Base-by-base conservation (phyloP, 2,329 filamentous ascomycete species). In the Verruconis gallopava region DNA sequence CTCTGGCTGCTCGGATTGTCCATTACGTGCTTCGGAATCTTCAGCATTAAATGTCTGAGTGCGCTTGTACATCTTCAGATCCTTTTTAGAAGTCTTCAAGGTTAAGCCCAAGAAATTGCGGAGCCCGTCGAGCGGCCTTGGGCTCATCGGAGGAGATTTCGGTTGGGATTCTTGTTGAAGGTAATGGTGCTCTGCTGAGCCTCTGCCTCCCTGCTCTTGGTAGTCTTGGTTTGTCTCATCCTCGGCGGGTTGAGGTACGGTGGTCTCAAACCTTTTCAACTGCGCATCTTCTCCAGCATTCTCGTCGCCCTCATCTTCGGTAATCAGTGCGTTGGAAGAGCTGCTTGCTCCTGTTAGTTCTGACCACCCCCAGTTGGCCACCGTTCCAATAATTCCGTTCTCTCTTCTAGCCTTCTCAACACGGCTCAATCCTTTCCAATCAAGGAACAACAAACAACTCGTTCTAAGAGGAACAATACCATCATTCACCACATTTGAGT, bases 401-500 rank as follows among this genome's bases (percentile, higher is more conserved):
- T 93, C 89, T 57, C 91, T 70, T 17, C 89, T 75, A 9, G 91
- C 89, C 61, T 98, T 98, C 50, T 96, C 86, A 1, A 98, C 91
- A 30, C 85, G 80, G 4, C 82, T 89, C 3, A 98, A 67, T 0
- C 91, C 91, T 61, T 88, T 82, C 91, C 91, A 98, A 57, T 98
- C 91, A 1, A 98, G 67, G 54, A 98, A 98, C 4, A 98, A 64
- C n/a, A 98, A 67, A 59, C 89, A 98, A 48, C 89, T 96, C 3
- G 91, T 98, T 17, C 91, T 77, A 22, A 98, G 65, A 2, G 91
- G 91, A 3, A 98, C 91, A 50, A 98, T 95, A 3, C 88, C 89
- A 61, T 96, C 89, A 55, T 96, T 96, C 50, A 96, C 89, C 11
- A 96, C 88, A 53, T 96, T 96, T 2, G 88, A 94, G 58, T 96